phyloP scores from a whole-genome alignment of 108 stramenopile species.

The Cyclotella choctawhatcheeana region DNA sequence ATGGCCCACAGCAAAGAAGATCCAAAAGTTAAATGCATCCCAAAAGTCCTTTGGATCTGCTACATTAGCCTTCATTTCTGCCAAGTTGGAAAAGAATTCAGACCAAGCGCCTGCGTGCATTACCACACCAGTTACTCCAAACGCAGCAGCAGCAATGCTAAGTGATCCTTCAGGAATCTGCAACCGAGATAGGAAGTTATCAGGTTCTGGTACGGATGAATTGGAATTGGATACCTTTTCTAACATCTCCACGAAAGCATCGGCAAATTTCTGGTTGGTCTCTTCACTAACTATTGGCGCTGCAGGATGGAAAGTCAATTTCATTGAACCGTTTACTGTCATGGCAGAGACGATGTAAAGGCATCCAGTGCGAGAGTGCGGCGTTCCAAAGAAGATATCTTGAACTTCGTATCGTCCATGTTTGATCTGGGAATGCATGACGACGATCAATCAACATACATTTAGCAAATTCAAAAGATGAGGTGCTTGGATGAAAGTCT shows the following conservation, averaged over 20 bases:
- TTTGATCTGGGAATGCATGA: constrained; percentile 20
- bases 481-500: too few relatives aligned
- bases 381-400: constrained; percentile 83
- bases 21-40: constrained; percentile 90
- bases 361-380: constrained; percentile 78
- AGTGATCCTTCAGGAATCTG: constrained; percentile 60
- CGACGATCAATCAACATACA: not conserved
- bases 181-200: constrained; percentile 25
- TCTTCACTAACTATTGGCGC: constrained; percentile 71
- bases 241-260: constrained; percentile 71
- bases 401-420: constrained; percentile 77
- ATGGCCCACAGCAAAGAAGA: constrained; percentile 93
- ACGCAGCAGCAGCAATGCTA: constrained; percentile 49
- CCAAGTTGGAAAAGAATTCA: constrained; percentile 69
- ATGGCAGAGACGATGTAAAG: constrained; percentile 73
- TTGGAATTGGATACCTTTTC: constrained; percentile 55
- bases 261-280: constrained; percentile 71
- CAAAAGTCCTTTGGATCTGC: constrained; percentile 75
- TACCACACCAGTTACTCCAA: constrained; percentile 61
- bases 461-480: too few relatives aligned
- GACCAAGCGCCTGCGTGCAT: constrained; percentile 72
- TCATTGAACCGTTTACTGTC: constrained; percentile 78
- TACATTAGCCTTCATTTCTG: constrained; percentile 77
- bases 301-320: constrained; percentile 83
- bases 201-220: not conserved